Conservation (phyloP, 2,329 filamentous ascomycete genomes). For the Pezicula radicicola region DNA sequence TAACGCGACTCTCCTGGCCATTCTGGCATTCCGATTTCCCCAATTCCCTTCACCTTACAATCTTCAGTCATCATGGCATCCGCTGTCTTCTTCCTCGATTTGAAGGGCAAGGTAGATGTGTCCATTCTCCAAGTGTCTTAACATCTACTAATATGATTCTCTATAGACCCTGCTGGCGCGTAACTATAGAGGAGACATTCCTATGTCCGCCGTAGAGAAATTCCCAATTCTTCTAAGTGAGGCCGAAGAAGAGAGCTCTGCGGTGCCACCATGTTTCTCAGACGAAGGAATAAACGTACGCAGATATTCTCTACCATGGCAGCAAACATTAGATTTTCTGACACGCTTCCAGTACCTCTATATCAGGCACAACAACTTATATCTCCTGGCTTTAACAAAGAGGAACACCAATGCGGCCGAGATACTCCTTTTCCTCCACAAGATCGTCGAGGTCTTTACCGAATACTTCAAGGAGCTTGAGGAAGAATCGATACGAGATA, state of each 20-base stretch:
- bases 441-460: slow-evolving; percentile 97
- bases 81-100: slow-evolving; percentile 95
- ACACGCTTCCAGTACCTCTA: slow-evolving; percentile 75
- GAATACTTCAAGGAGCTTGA: slow-evolving; percentile 99
- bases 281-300: slow-evolving; percentile 96
- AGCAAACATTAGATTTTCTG: slow-evolving; percentile 7
- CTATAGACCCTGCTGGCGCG: slow-evolving; percentile 89
- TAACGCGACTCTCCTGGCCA: slow-evolving; percentile 11
- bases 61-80: slow-evolving; percentile 70
- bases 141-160: slow-evolving; percentile 15
- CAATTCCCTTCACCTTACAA: background rate
- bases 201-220: slow-evolving; percentile 98
- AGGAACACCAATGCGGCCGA: slow-evolving; percentile 98
- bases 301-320: slow-evolving; percentile 4
- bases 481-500: slow-evolving; percentile 97
- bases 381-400: slow-evolving; percentile 95
- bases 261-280: slow-evolving; percentile 95
- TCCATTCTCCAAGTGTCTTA: background rate
- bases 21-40: slow-evolving; percentile 6
- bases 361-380: slow-evolving; percentile 98
- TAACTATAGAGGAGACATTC: slow-evolving; percentile 97
- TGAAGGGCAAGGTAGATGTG: slow-evolving; percentile 94
- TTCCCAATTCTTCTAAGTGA: slow-evolving; percentile 95
- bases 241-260: slow-evolving; percentile 98
- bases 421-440: slow-evolving; percentile 96